Base-by-base conservation (phyloP, 2,329 filamentous ascomycete genomes). In the Bipolaris bicolor region DNA sequence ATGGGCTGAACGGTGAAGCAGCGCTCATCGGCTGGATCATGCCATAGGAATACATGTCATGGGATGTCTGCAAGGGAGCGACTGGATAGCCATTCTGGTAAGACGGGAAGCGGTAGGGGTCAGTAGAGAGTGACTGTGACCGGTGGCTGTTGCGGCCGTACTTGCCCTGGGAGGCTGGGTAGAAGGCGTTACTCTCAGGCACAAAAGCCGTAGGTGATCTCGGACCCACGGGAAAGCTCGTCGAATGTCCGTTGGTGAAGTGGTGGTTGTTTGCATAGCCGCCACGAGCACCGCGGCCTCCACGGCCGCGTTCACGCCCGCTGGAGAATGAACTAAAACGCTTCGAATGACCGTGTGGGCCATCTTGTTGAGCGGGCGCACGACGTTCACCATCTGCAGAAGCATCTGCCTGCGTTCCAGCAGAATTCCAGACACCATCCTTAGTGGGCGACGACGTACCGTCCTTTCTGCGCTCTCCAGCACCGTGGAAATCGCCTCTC, bases 41-140 rank as follows among this genome's bases (percentile, higher is more conserved):
- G 29, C 79, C 76, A 66, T 87, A 88, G 51, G 84, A 84, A 64
- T 86, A 87, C 76, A 86, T 81, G 34, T 79, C 78, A 61, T 82
- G 84, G 7, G 81, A 78, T 11, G 55, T 58, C 58, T 83, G 79
- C 40, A 84, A 61, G 18, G 79, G 76, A 40, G 77, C 58, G 59
- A 82, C 69, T 53, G 76, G 76, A 40, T 75, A 69, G 41, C 75
- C 72, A 47, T 59, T 61, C 41, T 75, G 68, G 49, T 75, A 75
- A 22, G 71, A 62, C 16, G 67, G 66, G 52, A 69, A 74, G 57
- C 76, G 79, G 70, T 84, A 88, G 29, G 76, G 75, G 34, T 83
- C 82, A 37, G 82, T 81, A 2, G 86, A 84, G 65, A 88, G 82
- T 1, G 87, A 88, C 61, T 88, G 86, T 24, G 87, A 86, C 52